A percentile compares a stretch with the other conserved stretches of the same genome.
These are phyloP conservation scores for Pogostemon cablin DNA, from an alignment of 257 asterid genomes.

Conservation along the genomic window DNA sequence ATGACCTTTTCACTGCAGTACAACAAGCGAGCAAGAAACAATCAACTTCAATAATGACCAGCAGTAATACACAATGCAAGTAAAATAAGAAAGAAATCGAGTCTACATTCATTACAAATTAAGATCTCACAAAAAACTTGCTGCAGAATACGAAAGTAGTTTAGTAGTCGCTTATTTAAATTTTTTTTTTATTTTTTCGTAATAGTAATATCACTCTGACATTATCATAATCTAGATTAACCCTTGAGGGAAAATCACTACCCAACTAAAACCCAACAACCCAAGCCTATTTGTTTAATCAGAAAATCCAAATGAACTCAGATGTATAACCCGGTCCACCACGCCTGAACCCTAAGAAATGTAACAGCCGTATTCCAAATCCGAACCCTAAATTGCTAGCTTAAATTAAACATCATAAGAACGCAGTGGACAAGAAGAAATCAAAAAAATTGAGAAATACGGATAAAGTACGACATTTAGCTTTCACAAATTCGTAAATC, in stretches of 20 bases:
- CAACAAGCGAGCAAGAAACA: neutral
- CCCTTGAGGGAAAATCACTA: neutral
- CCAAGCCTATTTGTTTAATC: neutral
- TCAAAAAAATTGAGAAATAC: neutral
- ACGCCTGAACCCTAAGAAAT: neutral
- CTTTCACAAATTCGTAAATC: neutral
- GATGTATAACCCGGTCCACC: neutral
- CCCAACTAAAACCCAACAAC: too few relatives aligned
- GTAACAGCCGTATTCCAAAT: neutral
- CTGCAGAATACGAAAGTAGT: neutral
- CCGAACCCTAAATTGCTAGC: neutral
- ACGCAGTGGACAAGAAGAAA: neutral
- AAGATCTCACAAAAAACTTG: neutral
- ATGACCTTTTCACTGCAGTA: neutral
- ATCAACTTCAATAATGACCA: neutral
- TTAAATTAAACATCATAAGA: neutral
- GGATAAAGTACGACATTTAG: neutral
- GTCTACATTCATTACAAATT: neutral
- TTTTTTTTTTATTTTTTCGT: neutral
- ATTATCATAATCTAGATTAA: neutral
- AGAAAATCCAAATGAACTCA: neutral
- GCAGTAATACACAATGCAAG: neutral
- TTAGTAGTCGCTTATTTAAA: neutral
- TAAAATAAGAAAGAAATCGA: neutral
- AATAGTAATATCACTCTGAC: neutral